Conservation (phyloP, 1,284 basidiomycete genomes). For the Moesziomyces globuligerus region DNA sequence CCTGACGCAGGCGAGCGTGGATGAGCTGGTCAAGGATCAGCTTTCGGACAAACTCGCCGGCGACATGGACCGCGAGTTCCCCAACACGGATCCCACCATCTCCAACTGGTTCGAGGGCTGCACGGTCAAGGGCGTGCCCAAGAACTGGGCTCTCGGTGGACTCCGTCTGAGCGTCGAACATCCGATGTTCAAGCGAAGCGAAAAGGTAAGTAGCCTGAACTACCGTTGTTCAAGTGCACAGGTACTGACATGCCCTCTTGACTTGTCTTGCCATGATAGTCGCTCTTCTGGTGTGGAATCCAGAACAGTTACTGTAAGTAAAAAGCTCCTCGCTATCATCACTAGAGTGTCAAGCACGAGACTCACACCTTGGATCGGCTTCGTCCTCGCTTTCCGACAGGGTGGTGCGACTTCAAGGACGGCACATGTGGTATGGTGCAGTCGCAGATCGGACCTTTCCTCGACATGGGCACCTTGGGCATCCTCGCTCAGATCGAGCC, state of each 20-base stretch:
- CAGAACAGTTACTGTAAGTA: constrained; percentile 37
- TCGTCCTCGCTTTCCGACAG: neutral
- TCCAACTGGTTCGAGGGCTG: constrained; percentile 35
- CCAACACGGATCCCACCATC: constrained; percentile 24
- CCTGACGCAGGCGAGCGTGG: constrained; percentile 44
- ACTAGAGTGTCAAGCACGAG: neutral
- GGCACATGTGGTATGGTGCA: constrained; percentile 47
- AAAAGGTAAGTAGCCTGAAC: constrained; percentile 1
- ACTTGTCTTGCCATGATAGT: neutral
- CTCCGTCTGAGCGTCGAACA: constrained; percentile 28
- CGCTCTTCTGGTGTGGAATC: constrained; percentile 48
- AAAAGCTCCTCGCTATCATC: neutral
- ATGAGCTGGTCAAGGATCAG: constrained; percentile 49
- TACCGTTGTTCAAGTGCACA: neutral
- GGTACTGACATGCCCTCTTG: neutral
- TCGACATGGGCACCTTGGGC: constrained; percentile 35
- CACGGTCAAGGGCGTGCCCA: constrained; percentile 34
- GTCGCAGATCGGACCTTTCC: constrained; percentile 40
- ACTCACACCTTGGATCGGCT: neutral
- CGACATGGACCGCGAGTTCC: constrained; percentile 41
- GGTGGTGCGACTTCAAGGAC: constrained; percentile 38
- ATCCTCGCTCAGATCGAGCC: constrained; percentile 34
- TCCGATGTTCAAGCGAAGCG: constrained; percentile 32
- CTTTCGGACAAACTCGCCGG: constrained; percentile 31
- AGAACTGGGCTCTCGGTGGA: constrained; percentile 44